Evolutionary conservation across 2,329 filamentous ascomycete genomes (phyloP).

Genomic region (Aspergillus texensis): DNA sequence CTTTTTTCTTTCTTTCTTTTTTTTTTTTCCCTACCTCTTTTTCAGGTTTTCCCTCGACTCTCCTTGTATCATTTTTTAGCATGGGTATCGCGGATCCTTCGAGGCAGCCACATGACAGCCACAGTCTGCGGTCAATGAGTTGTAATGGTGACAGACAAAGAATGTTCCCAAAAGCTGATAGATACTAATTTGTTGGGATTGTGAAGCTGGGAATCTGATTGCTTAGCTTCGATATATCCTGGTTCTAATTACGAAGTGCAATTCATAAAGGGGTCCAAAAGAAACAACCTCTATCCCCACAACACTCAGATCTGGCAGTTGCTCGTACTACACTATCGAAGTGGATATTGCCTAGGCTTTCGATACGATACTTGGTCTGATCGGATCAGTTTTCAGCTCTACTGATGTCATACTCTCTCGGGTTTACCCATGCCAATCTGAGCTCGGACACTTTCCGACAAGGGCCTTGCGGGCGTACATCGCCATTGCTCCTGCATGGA

Average conservation of each 20-base stretch:
- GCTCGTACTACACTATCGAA: background rate
- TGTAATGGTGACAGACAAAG: constrained; percentile 11
- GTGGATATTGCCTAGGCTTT: background rate
- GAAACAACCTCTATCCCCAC: constrained; percentile 3
- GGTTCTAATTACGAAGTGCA: background rate
- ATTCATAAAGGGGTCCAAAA: background rate
- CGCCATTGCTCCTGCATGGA: background rate
- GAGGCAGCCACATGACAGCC: constrained; percentile 19
- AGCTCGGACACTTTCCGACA: constrained; percentile 7
- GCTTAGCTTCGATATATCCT: background rate
- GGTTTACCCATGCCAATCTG: background rate
- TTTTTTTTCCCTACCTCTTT: background rate
- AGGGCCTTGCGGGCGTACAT: background rate
- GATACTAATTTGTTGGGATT: background rate
- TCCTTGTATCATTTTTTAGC: constrained; percentile 11
- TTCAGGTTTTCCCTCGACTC: background rate
- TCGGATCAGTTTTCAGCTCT: constrained; percentile 1
- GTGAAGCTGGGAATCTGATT: background rate
- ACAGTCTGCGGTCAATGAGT: constrained; percentile 6
- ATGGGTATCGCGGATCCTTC: constrained; percentile 23
- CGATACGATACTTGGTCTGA: constrained; percentile 6
- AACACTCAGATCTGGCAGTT: constrained; percentile 4
- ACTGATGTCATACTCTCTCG: constrained; percentile 18
- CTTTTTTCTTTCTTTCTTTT: background rate
- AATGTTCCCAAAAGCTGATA: background rate